Evolutionary conservation across 2,329 filamentous ascomycete species (phyloP).

Genomic region (Neophaeococcomyces mojaviensis): DNA sequence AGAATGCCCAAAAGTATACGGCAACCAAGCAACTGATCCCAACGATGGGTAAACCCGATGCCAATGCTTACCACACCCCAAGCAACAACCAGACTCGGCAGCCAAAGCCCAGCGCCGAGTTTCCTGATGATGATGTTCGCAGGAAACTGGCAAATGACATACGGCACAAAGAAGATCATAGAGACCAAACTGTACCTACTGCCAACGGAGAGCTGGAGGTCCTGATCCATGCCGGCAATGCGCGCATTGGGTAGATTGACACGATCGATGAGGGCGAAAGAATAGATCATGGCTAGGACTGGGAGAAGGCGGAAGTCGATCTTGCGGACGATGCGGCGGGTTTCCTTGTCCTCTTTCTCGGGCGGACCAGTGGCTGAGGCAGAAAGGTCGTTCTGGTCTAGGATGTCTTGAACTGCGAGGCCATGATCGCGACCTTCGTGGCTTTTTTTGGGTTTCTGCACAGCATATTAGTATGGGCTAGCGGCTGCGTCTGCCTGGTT

Average conservation of each 20-base stretch:
- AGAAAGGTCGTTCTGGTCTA: background rate
- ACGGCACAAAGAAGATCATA: slow-evolving; percentile 26
- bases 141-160: slow-evolving; percentile 30
- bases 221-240: slow-evolving; percentile 20
- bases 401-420: background rate
- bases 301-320: slow-evolving; percentile 34
- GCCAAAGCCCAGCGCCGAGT: slow-evolving; percentile 12
- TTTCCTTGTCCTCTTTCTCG: slow-evolving; percentile 35
- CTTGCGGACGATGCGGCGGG: slow-evolving; percentile 19
- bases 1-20: slow-evolving; percentile 26
- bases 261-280: slow-evolving; percentile 32
- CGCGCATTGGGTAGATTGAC: slow-evolving; percentile 29
- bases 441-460: no score
- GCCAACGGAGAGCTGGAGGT: slow-evolving; percentile 21
- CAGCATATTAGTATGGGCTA: no score
- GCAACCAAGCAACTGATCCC: slow-evolving; percentile 20
- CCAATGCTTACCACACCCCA: slow-evolving; percentile 29
- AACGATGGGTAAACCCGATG: slow-evolving; percentile 26
- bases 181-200: slow-evolving; percentile 25
- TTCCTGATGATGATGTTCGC: slow-evolving; percentile 39
- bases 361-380: background rate
- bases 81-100: slow-evolving; percentile 6
- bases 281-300: slow-evolving; percentile 34
- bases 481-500: no score
- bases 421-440: background rate